Evolutionary conservation across 345 rosid species (phyloP), one percentile per base, ranked within the genome.

Genomic region (Linum lewisii): DNA sequence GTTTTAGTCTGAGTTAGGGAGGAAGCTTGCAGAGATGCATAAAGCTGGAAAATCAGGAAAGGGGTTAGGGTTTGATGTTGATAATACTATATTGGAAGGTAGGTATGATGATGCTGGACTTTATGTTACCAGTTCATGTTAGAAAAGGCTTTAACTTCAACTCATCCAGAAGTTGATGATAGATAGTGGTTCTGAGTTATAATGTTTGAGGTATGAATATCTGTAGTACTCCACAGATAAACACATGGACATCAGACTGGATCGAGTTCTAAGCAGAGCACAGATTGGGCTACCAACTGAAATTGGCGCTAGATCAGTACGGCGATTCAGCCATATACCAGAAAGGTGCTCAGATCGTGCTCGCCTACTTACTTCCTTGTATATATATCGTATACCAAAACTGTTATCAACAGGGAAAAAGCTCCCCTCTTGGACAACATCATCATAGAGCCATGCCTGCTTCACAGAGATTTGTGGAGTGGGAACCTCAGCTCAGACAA

Each of bases 381-480:
- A 8, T 29, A 29, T 29, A 29, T 4, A 3, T 29, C 34, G 34
- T 29, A 4, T 29, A 8, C 5, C 7, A 29, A 16, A 16, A 1
- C 15, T 3, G 9, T 42, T 9, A 22, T 45, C 24, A n/a, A 66
- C 81, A 88, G 98, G 99, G 60, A 73, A 77, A 63, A 82, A 72
- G 73, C 66, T 6, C 73, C 94, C 50, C 85, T 93, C 38, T 88
- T 88, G 66, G 91, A 88, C 63, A 68, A 81, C 38, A 66, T 75
- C 16, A 77, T 55, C 8, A 60, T 83, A 63, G 91, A 86, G 72
- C 95, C 95, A 44, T 88, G 89, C 82, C 77, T 93, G 73, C 77
- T 93, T 64, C 99, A 93, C 73, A 97, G 99, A 69, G 99, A 93
- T 75, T 79, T 86, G 23, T 93, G 97, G 97, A 93, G 99, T 25